These are phyloP conservation scores for Penicillium sclerotigenum DNA, from an alignment of 2,329 filamentous ascomycete species.

Conservation along the genomic window DNA sequence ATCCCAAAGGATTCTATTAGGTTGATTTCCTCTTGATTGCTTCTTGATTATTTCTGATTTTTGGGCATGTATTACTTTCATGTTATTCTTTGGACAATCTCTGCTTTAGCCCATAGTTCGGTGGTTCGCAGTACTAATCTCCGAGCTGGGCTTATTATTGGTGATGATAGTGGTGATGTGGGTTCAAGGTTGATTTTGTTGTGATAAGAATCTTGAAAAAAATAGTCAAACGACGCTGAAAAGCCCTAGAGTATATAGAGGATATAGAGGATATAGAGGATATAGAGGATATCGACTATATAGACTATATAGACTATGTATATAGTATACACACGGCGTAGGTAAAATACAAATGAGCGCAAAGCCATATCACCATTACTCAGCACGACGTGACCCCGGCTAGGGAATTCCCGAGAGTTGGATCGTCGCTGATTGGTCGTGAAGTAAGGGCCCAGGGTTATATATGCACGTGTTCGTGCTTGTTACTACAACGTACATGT, in stretches of 20 bases:
- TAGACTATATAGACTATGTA: no score
- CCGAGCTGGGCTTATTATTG: not conserved
- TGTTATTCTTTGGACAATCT: not conserved
- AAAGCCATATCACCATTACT: not conserved
- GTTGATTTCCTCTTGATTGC: no score
- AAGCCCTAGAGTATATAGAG: no score
- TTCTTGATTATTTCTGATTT: no score
- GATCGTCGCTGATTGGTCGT: not conserved
- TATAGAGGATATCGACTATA: no score
- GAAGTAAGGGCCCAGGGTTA: slow-evolving; percentile 1
- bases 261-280: no score
- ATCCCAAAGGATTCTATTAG: not conserved
- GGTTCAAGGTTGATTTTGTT: not conserved
- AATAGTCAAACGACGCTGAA: no score
- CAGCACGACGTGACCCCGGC: slow-evolving; percentile 10
- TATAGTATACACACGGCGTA: no score
- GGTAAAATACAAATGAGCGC: not conserved
- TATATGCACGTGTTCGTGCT: not conserved
- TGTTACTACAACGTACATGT: not conserved
- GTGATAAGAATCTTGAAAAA: no score
- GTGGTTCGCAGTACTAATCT: not conserved
- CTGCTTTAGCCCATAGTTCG: not conserved
- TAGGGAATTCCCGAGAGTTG: not conserved
- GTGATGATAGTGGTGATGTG: not conserved
- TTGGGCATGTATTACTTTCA: not conserved